Conservation (phyloP, 805 yeast genomes). For the Cyberlindnera mississippiensis region DNA sequence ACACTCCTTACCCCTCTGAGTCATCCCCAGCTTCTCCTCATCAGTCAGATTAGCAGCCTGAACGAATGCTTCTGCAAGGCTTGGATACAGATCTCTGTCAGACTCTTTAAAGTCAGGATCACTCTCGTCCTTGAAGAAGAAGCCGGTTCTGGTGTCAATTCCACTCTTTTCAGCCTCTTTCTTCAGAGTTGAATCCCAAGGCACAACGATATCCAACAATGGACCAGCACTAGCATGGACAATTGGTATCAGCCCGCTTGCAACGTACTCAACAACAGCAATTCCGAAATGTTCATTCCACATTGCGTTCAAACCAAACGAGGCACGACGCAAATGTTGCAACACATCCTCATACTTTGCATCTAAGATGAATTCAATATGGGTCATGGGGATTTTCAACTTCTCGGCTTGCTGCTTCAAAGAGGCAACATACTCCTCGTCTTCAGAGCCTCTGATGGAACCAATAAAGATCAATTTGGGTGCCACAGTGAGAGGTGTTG, state of each 20-base stretch:
- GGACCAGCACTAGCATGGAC: conserved; percentile 98
- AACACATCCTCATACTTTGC: conserved; percentile 65
- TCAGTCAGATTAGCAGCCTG: conserved; percentile 38
- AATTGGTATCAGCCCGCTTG: conserved; percentile 81
- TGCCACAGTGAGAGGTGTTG: conserved; percentile 7
- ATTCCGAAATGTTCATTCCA: conserved; percentile 99
- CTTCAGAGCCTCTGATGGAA: conserved; percentile 69
- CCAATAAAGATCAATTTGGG: conserved; percentile 78
- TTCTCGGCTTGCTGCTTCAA: conserved; percentile 44
- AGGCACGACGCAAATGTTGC: conserved; percentile 47
- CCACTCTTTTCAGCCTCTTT: conserved; percentile 27
- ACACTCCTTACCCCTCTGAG: conserved; percentile 43
- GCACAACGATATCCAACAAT: conserved; percentile 73
- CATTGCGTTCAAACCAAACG: conserved; percentile 90
- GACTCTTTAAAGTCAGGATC: conserved; percentile 64
- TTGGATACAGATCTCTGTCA: conserved; percentile 35
- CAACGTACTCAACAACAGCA: conserved; percentile 89
- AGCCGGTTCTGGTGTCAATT: conserved; percentile 60
- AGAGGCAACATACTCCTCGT: conserved; percentile 51
- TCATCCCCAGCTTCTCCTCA: conserved; percentile 36
- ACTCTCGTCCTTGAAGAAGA: conserved; percentile 62
- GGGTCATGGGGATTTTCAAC: conserved; percentile 37
- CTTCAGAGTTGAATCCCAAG: conserved; percentile 37
- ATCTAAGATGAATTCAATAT: conserved; percentile 61
- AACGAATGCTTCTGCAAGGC: conserved; percentile 47